phyloP scores from a whole-genome alignment of 2,329 filamentous ascomycete genomes.

The Mollisiaceae sp. region DNA sequence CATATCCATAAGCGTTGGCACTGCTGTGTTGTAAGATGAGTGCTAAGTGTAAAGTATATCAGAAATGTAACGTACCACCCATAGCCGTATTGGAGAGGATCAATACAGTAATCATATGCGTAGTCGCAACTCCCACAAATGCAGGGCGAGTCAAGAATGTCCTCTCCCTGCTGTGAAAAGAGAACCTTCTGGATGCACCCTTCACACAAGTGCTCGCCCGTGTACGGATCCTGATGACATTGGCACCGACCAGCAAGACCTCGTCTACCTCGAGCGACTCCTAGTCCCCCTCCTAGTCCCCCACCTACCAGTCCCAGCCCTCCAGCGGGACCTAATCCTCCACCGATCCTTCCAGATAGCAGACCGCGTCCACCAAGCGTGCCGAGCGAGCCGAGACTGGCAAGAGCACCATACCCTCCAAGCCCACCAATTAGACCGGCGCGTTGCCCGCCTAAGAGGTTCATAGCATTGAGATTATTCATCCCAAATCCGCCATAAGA shows the following conservation, averaged over 20 bases:
- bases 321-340: not conserved
- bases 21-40: too few species aligned
- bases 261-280: not conserved
- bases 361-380: not conserved
- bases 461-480: not conserved
- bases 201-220: not conserved
- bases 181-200: not conserved
- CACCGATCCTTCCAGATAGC: not conserved
- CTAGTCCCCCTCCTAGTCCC: not conserved
- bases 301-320: not conserved
- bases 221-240: not conserved
- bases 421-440: not conserved
- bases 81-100: not conserved
- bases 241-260: not conserved
- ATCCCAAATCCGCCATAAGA: not conserved
- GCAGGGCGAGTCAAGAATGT: not conserved
- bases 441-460: not conserved
- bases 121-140: not conserved
- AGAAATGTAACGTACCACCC: not conserved
- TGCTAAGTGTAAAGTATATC: not conserved
- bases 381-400: not conserved
- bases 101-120: not conserved
- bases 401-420: not conserved
- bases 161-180: not conserved
- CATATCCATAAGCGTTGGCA: too few species aligned